Conservation (phyloP, 768 basidiomycete species). For the Leucogyrophana mollusca region DNA sequence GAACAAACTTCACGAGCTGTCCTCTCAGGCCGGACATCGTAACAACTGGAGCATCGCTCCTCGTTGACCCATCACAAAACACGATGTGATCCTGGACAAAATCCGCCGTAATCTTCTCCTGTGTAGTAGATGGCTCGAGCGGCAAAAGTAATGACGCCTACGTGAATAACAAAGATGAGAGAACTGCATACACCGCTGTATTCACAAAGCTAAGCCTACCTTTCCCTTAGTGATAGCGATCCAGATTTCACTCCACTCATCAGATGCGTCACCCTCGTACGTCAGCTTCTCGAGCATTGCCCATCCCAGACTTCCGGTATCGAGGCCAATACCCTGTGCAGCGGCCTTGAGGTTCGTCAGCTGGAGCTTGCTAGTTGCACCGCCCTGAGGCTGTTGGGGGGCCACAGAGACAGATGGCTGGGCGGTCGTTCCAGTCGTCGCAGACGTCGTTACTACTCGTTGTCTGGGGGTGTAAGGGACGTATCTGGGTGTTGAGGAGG, state of each 20-base stretch:
- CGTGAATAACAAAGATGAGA: constrained; percentile 1
- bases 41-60: constrained; percentile 52
- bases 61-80: constrained; percentile 54
- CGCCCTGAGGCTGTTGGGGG: constrained; percentile 48
- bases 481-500: constrained; percentile 46
- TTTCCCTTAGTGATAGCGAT: constrained; percentile 59
- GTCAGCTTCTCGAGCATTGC: constrained; percentile 73
- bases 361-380: constrained; percentile 68
- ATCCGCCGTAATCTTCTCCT: constrained; percentile 63
- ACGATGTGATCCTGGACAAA: constrained; percentile 84
- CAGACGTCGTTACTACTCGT: constrained; percentile 50
- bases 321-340: constrained; percentile 66
- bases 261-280: constrained; percentile 43
- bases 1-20: constrained; percentile 54
- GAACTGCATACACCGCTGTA: neutral
- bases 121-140: constrained; percentile 49
- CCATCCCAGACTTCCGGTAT: constrained; percentile 67
- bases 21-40: constrained; percentile 87
- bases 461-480: constrained; percentile 79
- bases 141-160: constrained; percentile 86
- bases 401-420: constrained; percentile 38
- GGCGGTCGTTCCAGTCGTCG: constrained; percentile 43
- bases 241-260: constrained; percentile 75
- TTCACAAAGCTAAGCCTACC: constrained; percentile 40
- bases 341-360: constrained; percentile 72